Percentiles rank a stretch among this genome's conserved stretches.
Conservation (phyloP, 2,329 filamentous ascomycete species). For the Neofusicoccum cordaticola region DNA sequence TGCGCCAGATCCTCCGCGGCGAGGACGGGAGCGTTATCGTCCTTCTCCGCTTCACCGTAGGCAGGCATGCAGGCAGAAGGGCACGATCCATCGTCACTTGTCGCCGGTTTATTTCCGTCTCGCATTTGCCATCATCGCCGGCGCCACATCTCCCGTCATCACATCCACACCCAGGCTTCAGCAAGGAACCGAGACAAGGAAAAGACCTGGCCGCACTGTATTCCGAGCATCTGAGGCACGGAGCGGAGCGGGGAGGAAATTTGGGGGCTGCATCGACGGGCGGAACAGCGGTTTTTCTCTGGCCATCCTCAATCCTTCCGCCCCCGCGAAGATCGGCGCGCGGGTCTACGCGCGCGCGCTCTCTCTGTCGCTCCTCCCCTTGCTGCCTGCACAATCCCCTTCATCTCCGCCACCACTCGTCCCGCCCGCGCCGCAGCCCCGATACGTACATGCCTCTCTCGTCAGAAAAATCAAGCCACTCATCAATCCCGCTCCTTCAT, state of each 20-base stretch:
- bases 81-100: not conserved
- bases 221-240: not conserved
- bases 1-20: not conserved
- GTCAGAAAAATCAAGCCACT: too few species aligned
- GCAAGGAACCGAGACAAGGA: not conserved
- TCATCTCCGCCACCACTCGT: too few species aligned
- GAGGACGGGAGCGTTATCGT: not conserved
- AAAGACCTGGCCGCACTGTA: not conserved
- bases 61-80: not conserved
- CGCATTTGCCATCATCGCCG: not conserved
- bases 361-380: too few species aligned
- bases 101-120: not conserved
- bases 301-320: not conserved
- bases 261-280: too few species aligned
- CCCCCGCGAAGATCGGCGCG: not conserved
- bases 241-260: conserved; percentile 1
- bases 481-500: too few species aligned
- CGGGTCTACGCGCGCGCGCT: too few species aligned
- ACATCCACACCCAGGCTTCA: not conserved
- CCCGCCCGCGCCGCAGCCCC: too few species aligned
- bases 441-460: too few species aligned
- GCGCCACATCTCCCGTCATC: not conserved
- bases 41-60: not conserved
- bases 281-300: too few species aligned
- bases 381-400: not conserved